A percentile compares a stretch with the other conserved stretches of the same genome.
These are phyloP conservation scores for Sphagnum fallax DNA, from an alignment of 228 moss, liverwort and hornwort genomes.

Conservation along the genomic window DNA sequence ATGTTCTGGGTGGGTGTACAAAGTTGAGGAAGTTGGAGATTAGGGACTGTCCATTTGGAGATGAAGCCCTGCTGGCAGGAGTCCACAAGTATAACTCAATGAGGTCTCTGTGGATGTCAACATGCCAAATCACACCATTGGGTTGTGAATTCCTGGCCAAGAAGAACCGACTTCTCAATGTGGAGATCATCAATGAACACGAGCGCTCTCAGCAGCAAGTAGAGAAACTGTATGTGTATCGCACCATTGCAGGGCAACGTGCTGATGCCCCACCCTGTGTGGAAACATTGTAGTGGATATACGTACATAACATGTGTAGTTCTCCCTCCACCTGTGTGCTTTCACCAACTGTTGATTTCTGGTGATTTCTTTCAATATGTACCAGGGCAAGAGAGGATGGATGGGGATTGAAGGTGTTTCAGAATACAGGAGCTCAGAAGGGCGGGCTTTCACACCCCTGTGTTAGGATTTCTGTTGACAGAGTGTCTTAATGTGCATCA, in stretches of 20 bases:
- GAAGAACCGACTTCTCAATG: constrained; percentile 59
- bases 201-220: constrained; percentile 24
- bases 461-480: too few relatives aligned
- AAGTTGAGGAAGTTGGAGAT: constrained; percentile 82
- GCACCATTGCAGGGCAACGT: constrained; percentile 69
- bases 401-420: too few relatives aligned
- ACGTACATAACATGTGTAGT: background rate
- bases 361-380: too few relatives aligned
- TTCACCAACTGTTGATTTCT: too few relatives aligned
- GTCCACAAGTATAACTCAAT: constrained; percentile 72
- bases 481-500: too few relatives aligned
- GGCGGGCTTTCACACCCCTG: too few relatives aligned
- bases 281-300: constrained; percentile 51
- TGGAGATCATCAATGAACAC: constrained; percentile 67
- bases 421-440: too few relatives aligned
- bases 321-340: too few relatives aligned
- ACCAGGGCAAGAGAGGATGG: too few relatives aligned
- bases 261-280: constrained; percentile 68
- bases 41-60: constrained; percentile 82
- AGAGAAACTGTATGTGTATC: constrained; percentile 85
- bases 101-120: constrained; percentile 89
- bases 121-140: constrained; percentile 55
- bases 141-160: constrained; percentile 78
- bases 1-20: constrained; percentile 63
- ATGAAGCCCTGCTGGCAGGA: constrained; percentile 68